Evolutionary conservation across 1,284 basidiomycete species (phyloP), one percentile per base, ranked within the genome.

Genomic region (Rhodotorula sp.): DNA sequence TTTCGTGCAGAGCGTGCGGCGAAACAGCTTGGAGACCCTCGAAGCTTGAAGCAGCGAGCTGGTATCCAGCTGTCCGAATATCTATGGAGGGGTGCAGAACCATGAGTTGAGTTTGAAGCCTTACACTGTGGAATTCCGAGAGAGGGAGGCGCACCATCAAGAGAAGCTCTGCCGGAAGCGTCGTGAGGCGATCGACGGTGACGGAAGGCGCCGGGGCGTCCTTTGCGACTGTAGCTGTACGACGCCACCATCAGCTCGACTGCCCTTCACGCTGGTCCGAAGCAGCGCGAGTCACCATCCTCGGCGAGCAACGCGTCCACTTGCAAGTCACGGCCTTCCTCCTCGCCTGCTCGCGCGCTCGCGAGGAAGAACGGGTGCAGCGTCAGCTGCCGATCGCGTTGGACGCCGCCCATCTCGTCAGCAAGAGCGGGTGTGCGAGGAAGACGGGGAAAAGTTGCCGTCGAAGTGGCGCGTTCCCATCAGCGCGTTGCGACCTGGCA

Each of bases 21-120:
- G 63, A 14, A 64, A 29, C 17, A 18, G 14, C 45, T 48, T 64
- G 10, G 54, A 30, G 37, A 46, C 58, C 14, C 53, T 59, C 2
- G 59, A 48, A 45, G 60, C 22, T 24, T 46, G 37, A 18, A 66
- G 53, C 46, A 66, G 65, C n/a, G 51, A 17, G 33, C 42, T 37
- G 22, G 44, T 44, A 12, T 29, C 24, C 44, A 55, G 20, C 24
- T 46, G 53, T 22, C 51, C 44, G 58, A 37, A 46, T 42, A 66
- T 60, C 64, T 66, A 49, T 26, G 22, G 0, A 42, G 14, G 37
- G 37, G 12, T 14, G 37, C 37, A 42, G 22, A 12, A 37, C n/a
- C 42, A 15, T 15, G 20, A 3, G 5, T 7, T 7, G 18, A 3
- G 29, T 7, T 44, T n/a, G 20, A 12, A 4, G 5, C 5, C 15